Evolutionary conservation across 2,329 filamentous ascomycete genomes (phyloP).

Genomic region (Diaporthe vaccinii): DNA sequence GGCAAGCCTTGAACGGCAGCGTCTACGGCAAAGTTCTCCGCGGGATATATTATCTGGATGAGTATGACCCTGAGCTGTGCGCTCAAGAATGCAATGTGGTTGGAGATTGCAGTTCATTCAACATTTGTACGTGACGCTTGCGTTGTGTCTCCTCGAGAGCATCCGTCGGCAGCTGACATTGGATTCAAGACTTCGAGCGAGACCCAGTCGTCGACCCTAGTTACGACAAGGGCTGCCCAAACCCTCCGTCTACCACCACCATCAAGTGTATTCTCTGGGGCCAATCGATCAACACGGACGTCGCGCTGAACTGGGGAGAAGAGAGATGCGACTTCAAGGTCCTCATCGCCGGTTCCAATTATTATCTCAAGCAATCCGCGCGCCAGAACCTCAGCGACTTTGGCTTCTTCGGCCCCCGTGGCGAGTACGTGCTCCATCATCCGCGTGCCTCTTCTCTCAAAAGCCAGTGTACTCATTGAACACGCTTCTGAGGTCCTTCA

Average conservation of each 20-base stretch:
- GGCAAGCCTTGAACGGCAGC: slow-evolving; percentile 9
- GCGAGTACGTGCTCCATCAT: background rate
- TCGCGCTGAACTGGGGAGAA: slow-evolving; percentile 31
- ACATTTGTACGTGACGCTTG: slow-evolving; percentile 33
- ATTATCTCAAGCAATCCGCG: slow-evolving; percentile 30
- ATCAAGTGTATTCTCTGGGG: slow-evolving; percentile 41
- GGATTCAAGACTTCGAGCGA: slow-evolving; percentile 36
- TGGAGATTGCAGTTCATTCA: slow-evolving; percentile 36
- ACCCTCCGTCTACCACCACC: slow-evolving; percentile 34
- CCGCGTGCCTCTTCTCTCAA: background rate
- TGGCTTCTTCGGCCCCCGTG: slow-evolving; percentile 34
- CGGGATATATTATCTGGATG: slow-evolving; percentile 8
- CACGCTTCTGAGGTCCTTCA: too few relatives aligned
- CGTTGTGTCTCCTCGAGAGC: background rate
- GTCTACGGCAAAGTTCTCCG: slow-evolving; percentile 1
- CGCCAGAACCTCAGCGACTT: slow-evolving; percentile 11
- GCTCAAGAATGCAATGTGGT: slow-evolving; percentile 15
- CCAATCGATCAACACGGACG: background rate
- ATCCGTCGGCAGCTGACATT: background rate
- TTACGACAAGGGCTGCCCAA: slow-evolving; percentile 14
- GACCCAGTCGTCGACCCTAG: slow-evolving; percentile 19
- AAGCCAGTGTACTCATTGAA: background rate
- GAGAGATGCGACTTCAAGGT: slow-evolving; percentile 32
- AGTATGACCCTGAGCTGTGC: slow-evolving; percentile 26
- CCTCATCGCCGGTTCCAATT: slow-evolving; percentile 35